phyloP scores from a whole-genome alignment of 306 rosid genomes.

The Hippophae gyantsensis region DNA sequence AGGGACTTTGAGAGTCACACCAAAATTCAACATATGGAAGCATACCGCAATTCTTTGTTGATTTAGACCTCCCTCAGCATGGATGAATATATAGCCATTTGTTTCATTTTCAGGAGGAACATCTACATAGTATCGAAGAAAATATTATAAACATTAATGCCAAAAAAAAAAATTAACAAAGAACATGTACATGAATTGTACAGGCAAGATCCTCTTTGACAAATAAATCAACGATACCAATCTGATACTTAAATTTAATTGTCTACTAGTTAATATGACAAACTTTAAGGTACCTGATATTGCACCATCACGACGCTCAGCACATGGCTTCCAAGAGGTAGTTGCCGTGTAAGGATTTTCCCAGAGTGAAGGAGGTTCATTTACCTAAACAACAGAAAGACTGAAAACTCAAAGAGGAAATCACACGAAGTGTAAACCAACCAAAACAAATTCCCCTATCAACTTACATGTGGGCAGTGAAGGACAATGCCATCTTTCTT shows the following conservation, averaged over 20 bases:
- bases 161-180: no score
- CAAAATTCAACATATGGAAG: conserved; percentile 14
- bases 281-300: conserved; percentile 45
- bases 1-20: conserved; percentile 7
- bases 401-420: background rate
- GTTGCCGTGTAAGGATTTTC: conserved; percentile 93
- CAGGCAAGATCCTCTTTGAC: no score
- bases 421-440: conserved; percentile 3
- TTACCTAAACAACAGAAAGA: conserved; percentile 42
- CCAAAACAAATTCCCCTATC: conserved; percentile 11
- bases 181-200: no score
- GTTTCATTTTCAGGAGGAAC: conserved; percentile 85
- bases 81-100: conserved; percentile 84
- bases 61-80: conserved; percentile 97
- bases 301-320: conserved; percentile 79
- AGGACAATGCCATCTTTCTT: conserved; percentile 84
- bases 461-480: conserved; percentile 86
- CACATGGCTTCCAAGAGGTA: conserved; percentile 95
- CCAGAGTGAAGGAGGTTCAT: conserved; percentile 90
- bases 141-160: no score
- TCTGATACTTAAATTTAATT: background rate
- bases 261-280: background rate
- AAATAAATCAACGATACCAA: background rate
- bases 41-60: conserved; percentile 94
- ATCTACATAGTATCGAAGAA: conserved; percentile 32